Percentiles rank a stretch among this genome's conserved stretches.
These are phyloP conservation scores for Mycena chlorophos DNA, from an alignment of 768 basidiomycete genomes.

Conservation along the genomic window DNA sequence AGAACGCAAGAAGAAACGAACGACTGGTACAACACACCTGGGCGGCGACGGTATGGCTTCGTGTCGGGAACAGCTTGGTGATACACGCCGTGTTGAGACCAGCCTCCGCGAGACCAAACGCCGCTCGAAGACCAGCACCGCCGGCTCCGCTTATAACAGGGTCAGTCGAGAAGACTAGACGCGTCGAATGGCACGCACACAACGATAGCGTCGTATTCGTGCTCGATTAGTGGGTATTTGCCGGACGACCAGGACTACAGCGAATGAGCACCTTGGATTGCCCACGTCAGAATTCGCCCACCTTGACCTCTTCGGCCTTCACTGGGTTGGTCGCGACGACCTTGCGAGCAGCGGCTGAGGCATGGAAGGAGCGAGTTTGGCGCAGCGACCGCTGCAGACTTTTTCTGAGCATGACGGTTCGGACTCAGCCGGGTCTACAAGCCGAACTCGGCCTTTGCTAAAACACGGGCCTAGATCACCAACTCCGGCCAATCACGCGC, in stretches of 20 bases:
- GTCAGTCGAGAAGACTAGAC: background rate
- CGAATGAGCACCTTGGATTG: background rate
- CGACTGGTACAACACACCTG: slow-evolving; percentile 65
- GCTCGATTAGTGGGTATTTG: slow-evolving; percentile 96
- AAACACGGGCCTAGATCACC: background rate
- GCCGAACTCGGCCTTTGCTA: background rate
- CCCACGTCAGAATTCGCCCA: slow-evolving; percentile 30
- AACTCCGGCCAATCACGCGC: slow-evolving; percentile 11
- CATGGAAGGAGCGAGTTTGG: slow-evolving; percentile 63
- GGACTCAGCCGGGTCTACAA: no score
- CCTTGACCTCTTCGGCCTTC: slow-evolving; percentile 82
- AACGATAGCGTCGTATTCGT: slow-evolving; percentile 98
- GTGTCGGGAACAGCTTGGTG: slow-evolving; percentile 97
- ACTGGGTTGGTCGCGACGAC: slow-evolving; percentile 72
- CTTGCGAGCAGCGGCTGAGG: slow-evolving; percentile 57
- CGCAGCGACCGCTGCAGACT: slow-evolving; percentile 54
- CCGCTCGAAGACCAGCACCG: slow-evolving; percentile 96
- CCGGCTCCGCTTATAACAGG: slow-evolving; percentile 76
- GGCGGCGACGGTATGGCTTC: slow-evolving; percentile 98
- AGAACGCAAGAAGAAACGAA: slow-evolving; percentile 9
- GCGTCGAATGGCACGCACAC: slow-evolving; percentile 65
- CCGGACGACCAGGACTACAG: slow-evolving; percentile 73
- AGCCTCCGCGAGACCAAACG: slow-evolving; percentile 96
- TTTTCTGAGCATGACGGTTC: slow-evolving; percentile 60
- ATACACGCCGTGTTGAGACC: slow-evolving; percentile 99